These are phyloP conservation scores for Calonectria leucothoes DNA, from an alignment of 2,329 filamentous ascomycete genomes.

Conservation along the genomic window DNA sequence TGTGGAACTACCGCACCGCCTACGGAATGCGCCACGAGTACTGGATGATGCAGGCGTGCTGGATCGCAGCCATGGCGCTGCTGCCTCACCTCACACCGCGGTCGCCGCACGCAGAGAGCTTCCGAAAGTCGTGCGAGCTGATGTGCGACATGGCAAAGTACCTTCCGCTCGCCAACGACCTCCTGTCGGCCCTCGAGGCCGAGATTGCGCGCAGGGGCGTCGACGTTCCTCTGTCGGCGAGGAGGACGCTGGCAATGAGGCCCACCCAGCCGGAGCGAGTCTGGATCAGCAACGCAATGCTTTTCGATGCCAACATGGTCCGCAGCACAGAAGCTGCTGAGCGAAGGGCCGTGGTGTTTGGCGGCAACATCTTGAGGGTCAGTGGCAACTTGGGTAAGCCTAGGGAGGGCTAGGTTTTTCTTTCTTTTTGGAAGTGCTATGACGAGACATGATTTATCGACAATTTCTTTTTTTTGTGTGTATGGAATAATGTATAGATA, in stretches of 20 bases:
- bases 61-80: not conserved
- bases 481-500: not conserved
- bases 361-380: not conserved
- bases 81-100: not conserved
- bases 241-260: not conserved
- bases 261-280: not conserved
- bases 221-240: not conserved
- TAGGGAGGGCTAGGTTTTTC: too few species aligned
- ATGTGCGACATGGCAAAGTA: slow-evolving; percentile 1
- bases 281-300: not conserved
- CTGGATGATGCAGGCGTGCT: slow-evolving; percentile 29
- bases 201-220: not conserved
- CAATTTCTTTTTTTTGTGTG: not conserved
- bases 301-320: not conserved
- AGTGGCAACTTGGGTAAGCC: not conserved
- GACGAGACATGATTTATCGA: not conserved
- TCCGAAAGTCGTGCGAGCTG: slow-evolving; percentile 20
- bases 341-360: not conserved
- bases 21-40: slow-evolving; percentile 37
- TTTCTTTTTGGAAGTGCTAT: too few species aligned
- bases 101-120: not conserved
- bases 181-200: not conserved
- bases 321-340: not conserved
- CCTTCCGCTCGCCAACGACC: slow-evolving; percentile 2
- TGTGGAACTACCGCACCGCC: slow-evolving; percentile 41